phyloP scores from a whole-genome alignment of 1,284 basidiomycete genomes.

The Ganoderma lucidum region DNA sequence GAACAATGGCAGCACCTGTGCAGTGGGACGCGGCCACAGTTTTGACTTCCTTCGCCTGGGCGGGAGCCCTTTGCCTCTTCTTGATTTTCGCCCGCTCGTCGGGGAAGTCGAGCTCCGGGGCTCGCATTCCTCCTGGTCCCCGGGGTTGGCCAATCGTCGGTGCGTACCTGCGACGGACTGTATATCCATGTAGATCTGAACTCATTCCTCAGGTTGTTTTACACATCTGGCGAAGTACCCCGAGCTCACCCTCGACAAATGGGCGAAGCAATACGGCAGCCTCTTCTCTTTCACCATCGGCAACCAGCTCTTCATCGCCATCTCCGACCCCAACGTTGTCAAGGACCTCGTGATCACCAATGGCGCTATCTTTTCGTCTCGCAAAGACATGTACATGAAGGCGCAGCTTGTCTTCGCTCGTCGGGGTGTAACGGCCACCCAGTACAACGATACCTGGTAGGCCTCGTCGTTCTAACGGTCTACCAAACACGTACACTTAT shows the following conservation, averaged over 20 bases:
- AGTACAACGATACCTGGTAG: slow-evolving; percentile 48
- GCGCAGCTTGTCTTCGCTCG: slow-evolving; percentile 48
- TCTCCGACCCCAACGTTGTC: slow-evolving; percentile 50
- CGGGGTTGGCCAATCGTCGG: background rate
- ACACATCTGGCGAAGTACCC: slow-evolving; percentile 45
- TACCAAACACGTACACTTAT: background rate
- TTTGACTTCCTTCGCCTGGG: background rate
- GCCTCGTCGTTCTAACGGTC: background rate
- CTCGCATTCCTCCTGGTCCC: background rate
- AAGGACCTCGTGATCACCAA: slow-evolving; percentile 52
- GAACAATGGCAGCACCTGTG: background rate
- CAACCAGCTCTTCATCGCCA: slow-evolving; percentile 51
- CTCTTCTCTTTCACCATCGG: slow-evolving; percentile 52
- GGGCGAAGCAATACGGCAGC: slow-evolving; percentile 49
- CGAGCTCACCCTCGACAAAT: slow-evolving; percentile 46
- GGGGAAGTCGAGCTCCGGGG: background rate
- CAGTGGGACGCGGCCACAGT: background rate
- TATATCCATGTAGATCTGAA: background rate
- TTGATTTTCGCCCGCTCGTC: background rate
- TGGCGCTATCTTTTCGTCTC: slow-evolving; percentile 51
- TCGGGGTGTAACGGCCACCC: slow-evolving; percentile 51
- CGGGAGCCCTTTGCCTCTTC: background rate
- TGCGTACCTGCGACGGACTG: background rate
- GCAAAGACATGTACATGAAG: slow-evolving; percentile 53
- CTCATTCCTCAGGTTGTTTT: background rate